These are phyloP conservation scores for Gossypium australe DNA, from an alignment of 345 rosid genomes.

Conservation along the genomic window DNA sequence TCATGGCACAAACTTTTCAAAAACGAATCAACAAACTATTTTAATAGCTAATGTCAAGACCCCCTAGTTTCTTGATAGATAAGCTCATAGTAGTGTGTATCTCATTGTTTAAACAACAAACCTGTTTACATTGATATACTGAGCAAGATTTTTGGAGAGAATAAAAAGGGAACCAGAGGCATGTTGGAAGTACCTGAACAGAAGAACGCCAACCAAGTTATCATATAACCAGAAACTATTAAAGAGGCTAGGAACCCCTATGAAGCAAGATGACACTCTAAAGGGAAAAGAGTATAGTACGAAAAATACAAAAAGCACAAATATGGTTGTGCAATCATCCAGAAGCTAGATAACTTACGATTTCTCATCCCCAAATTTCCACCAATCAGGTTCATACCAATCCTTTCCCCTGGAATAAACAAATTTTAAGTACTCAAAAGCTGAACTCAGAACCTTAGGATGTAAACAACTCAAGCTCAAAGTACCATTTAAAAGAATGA, in stretches of 20 bases:
- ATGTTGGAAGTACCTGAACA: constrained; percentile 84
- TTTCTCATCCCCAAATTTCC: constrained; percentile 93
- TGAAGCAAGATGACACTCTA: background rate
- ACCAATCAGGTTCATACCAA: constrained; percentile 99
- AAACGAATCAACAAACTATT: background rate
- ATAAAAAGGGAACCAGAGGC: constrained; percentile 65
- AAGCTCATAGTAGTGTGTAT: constrained; percentile 1
- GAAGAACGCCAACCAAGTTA: constrained; percentile 4
- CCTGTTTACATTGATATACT: constrained; percentile 86
- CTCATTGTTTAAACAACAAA: constrained; percentile 20
- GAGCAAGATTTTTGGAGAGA: constrained; percentile 81
- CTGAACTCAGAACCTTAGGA: constrained; percentile 7
- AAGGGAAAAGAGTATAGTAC: too few relatives aligned
- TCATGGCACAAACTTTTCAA: background rate
- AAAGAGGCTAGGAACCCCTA: background rate
- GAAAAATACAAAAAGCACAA: background rate
- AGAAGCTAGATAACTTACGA: constrained; percentile 59
- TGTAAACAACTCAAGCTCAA: background rate
- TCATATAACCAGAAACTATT: background rate
- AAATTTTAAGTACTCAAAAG: constrained; percentile 10
- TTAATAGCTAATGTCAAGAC: background rate
- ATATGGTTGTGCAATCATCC: background rate
- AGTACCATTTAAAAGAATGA: background rate
- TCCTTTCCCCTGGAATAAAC: constrained; percentile 61
- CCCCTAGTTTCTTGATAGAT: background rate